A percentile compares a stretch with the other conserved stretches of the same genome.
Conservation (phyloP, 805 yeast genomes). For the Starmerella vaccinii region DNA sequence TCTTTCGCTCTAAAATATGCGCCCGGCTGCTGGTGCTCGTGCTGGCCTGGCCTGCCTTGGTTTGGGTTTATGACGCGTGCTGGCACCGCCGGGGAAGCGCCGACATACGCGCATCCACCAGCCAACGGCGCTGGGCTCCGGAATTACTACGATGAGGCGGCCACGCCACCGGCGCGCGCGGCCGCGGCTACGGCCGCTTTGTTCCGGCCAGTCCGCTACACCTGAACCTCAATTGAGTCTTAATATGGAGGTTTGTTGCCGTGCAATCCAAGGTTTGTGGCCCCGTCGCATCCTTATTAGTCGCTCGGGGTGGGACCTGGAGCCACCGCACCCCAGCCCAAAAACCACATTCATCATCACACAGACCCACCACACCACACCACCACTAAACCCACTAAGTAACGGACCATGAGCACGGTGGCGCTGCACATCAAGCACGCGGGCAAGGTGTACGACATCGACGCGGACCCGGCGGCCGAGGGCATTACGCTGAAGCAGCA, state of each 20-base stretch:
- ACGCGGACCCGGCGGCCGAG: conserved; percentile 43
- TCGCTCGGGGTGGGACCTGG: background rate
- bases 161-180: background rate
- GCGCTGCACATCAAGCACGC: conserved; percentile 51
- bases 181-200: no score
- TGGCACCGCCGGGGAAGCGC: background rate
- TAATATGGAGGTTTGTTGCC: no score
- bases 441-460: conserved; percentile 53
- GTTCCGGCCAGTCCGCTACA: no score
- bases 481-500: conserved; percentile 58
- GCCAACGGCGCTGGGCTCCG: no score
- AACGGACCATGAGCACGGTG: conserved; percentile 5
- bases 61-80: background rate
- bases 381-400: background rate
- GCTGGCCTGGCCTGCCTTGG: background rate
- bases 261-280: no score
- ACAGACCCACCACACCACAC: background rate
- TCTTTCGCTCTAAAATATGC: background rate
- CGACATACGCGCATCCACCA: background rate
- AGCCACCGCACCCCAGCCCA: background rate
- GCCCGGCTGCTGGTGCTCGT: no score
- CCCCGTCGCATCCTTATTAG: no score
- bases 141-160: no score
- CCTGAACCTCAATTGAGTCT: no score
- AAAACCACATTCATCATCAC: conserved; percentile 1